Percentiles rank a stretch among this genome's conserved stretches.
Evolutionary conservation across 2,329 filamentous ascomycete genomes (phyloP).

Genomic region (Whalleya microplaca): DNA sequence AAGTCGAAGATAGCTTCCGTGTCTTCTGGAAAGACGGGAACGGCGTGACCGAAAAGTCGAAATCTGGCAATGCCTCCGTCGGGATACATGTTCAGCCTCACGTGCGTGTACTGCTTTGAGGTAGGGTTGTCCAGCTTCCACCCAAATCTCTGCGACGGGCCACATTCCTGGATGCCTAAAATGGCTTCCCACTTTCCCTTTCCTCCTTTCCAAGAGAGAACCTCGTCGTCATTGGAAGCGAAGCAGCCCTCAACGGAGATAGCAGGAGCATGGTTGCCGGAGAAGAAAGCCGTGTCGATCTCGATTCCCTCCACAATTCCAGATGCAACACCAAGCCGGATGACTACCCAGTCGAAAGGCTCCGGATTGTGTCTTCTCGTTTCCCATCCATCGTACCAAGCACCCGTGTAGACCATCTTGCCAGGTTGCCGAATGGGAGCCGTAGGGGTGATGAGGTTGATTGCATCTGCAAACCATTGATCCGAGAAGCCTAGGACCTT

Average conservation of each 20-base stretch:
- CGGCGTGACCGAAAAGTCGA: slow-evolving; percentile 74
- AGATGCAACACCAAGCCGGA: slow-evolving; percentile 69
- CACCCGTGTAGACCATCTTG: slow-evolving; percentile 70
- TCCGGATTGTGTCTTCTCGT: slow-evolving; percentile 67
- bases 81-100: slow-evolving; percentile 81
- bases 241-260: slow-evolving; percentile 80
- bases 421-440: slow-evolving; percentile 65
- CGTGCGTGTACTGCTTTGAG: slow-evolving; percentile 74
- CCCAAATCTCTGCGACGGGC: slow-evolving; percentile 72
- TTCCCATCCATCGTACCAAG: slow-evolving; percentile 75
- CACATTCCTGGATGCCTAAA: slow-evolving; percentile 70
- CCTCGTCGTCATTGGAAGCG: slow-evolving; percentile 64
- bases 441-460: slow-evolving; percentile 66
- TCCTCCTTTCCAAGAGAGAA: slow-evolving; percentile 62
- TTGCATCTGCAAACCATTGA: slow-evolving; percentile 70
- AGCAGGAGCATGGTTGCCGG: slow-evolving; percentile 79
- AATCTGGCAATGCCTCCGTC: slow-evolving; percentile 84
- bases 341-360: slow-evolving; percentile 69
- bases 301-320: slow-evolving; percentile 76
- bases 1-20: slow-evolving; percentile 71
- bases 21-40: slow-evolving; percentile 75
- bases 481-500: slow-evolving; percentile 69
- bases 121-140: slow-evolving; percentile 68
- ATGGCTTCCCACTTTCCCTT: slow-evolving; percentile 73
- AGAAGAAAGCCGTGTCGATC: slow-evolving; percentile 81